Conservation (phyloP, 257 asterid genomes). For the Solanum megistacrolobum region DNA sequence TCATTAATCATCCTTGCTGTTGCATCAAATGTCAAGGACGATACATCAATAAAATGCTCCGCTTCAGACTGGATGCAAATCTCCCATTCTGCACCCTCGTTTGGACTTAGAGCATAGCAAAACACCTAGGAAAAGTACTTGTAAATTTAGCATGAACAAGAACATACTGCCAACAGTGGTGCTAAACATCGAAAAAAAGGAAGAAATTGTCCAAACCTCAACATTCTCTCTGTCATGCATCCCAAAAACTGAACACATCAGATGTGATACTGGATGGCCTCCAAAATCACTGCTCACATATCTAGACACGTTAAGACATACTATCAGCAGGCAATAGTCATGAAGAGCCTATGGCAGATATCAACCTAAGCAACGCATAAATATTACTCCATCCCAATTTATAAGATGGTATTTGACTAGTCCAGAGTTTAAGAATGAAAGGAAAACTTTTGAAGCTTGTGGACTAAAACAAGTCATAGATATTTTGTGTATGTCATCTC, state of each 20-base stretch:
- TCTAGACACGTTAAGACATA: constrained; percentile 25
- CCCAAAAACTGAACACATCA: constrained; percentile 95
- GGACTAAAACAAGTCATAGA: too few species aligned
- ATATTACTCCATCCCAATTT: too few species aligned
- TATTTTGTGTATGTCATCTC: too few species aligned
- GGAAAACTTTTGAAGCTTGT: too few species aligned
- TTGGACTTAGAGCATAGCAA: constrained; percentile 89
- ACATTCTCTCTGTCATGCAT: constrained; percentile 76
- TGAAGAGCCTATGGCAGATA: too few species aligned
- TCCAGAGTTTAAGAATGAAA: too few species aligned
- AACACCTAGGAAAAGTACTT: constrained; percentile 44
- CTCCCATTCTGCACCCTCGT: constrained; percentile 93
- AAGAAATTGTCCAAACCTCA: constrained; percentile 44
- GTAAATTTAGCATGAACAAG: not conserved
- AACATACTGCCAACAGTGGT: not conserved
- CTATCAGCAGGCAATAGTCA: not conserved
- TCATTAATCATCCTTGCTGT: constrained; percentile 89
- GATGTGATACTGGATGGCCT: constrained; percentile 86
- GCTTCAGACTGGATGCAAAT: constrained; percentile 68
- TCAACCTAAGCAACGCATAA: too few species aligned
- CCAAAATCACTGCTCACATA: constrained; percentile 98
- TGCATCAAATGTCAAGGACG: constrained; percentile 79
- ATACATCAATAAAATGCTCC: constrained; percentile 86
- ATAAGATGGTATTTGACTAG: too few species aligned
- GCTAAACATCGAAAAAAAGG: not conserved